Base-by-base conservation (phyloP, 441 rosid genomes). In the Corymbia citriodora region DNA sequence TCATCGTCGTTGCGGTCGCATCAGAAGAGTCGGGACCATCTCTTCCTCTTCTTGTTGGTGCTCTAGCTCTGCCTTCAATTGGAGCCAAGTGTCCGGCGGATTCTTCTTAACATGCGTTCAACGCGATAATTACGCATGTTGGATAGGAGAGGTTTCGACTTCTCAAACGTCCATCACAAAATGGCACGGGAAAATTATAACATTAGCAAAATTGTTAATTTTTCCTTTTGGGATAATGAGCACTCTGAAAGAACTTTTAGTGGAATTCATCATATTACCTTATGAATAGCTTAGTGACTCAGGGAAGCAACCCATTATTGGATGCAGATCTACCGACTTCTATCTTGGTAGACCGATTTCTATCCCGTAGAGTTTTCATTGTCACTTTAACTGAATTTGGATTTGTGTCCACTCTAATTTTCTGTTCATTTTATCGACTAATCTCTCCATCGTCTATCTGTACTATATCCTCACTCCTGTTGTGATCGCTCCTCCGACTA, bases 221-320 rank as follows among this genome's bases (percentile, higher is more conserved):
- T 23, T 59, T 59, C 63, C 25, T 59, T 59, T 23, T 21, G 19
- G 63, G 21, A 59, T 59, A 29, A 59, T 23, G 63, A 57, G 29
- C 1, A 6, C 63, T 13, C 14, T 59, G 13, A 59, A 59, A 59
- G 63, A 59, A 23, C 63, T 59, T 59, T 23, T 25, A 59, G 63
- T 59, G 63, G 63, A 59, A 10, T 13, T 23, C 29, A 29, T 6
- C 3, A 1, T 23, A 10, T 10, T 23, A 0, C 1, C 29, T 9
- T 1, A 59, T 10, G 63, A 57, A 23, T 57, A 57, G 63, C 14
- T 57, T 57, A 10, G 63, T 57, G 63, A 57, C 10, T 2, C 21
- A 2, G 23, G 6, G 6, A 11, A 21, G 6, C 13, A 57, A 57
- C 5, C 61, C 27, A 23, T 59, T 59, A 59, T 23, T 59, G 61